Evolutionary conservation across 2,329 filamentous ascomycete genomes (phyloP).

Genomic region (Ramularia endophylla): DNA sequence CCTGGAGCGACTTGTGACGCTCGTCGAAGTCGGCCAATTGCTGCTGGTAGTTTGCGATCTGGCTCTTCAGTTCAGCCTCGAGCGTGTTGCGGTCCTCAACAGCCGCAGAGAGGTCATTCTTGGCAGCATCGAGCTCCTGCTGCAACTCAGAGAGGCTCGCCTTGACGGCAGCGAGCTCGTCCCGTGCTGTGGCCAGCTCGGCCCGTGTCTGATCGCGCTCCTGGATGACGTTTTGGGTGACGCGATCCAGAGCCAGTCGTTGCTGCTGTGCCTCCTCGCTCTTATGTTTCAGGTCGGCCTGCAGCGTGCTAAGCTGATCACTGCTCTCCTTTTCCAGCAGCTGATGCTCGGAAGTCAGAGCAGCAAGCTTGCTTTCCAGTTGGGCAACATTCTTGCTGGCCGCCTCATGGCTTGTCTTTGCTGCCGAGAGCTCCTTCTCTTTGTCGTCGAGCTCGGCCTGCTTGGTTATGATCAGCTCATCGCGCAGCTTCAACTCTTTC

Average conservation of each 20-base stretch:
- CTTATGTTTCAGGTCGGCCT: conserved; percentile 4
- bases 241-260: conserved; percentile 14
- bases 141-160: conserved; percentile 8
- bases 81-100: conserved; percentile 9
- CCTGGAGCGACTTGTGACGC: conserved; percentile 9
- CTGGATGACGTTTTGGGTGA: conserved; percentile 16
- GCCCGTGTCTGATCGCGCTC: conserved; percentile 20
- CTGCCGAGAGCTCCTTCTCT: conserved; percentile 9
- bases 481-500: conserved; percentile 13
- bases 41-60: conserved; percentile 12
- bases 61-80: conserved; percentile 10
- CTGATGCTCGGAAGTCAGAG: conserved; percentile 6
- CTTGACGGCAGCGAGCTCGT: conserved; percentile 9
- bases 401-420: conserved; percentile 2
- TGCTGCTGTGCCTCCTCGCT: conserved; percentile 6
- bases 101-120: conserved; percentile 11
- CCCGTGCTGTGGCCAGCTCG: conserved; percentile 13
- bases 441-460: conserved; percentile 14
- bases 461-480: conserved; percentile 12
- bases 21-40: conserved; percentile 9
- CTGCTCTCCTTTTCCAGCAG: conserved; percentile 5
- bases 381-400: conserved; percentile 5
- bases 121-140: conserved; percentile 9
- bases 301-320: conserved; percentile 5
- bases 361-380: conserved; percentile 5